phyloP scores from a whole-genome alignment of 495 filamentous ascomycete genomes.

The Glarea lozoyensis region DNA sequence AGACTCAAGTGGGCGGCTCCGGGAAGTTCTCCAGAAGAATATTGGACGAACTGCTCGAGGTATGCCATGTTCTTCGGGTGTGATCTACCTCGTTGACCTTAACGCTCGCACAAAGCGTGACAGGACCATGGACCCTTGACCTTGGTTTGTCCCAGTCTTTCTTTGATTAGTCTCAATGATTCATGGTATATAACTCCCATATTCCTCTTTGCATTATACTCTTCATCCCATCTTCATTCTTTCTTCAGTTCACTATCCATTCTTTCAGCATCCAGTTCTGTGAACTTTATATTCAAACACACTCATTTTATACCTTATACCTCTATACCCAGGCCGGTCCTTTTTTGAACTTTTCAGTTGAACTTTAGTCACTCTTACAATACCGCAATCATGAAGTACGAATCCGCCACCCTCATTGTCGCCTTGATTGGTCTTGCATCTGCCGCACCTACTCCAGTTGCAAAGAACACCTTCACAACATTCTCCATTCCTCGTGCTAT shows the following conservation, averaged over 20 bases:
- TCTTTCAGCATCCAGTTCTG: conserved; percentile 13
- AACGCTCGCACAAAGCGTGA: conserved; percentile 7
- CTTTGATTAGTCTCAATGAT: conserved; percentile 3
- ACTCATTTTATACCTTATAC: conserved; percentile 14
- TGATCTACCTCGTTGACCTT: conserved; percentile 15
- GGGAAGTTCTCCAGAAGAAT: no score
- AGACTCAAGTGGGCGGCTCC: neutral
- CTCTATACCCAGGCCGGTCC: conserved; percentile 26
- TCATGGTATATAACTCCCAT: conserved; percentile 14
- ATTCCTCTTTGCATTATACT: conserved; percentile 2
- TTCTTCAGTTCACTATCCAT: conserved; percentile 19
- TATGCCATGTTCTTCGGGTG: conserved; percentile 14
- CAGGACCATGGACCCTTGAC: conserved; percentile 11
- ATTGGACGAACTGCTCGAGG: conserved; percentile 9
- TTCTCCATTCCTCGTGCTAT: conserved; percentile 16
- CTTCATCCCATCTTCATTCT: conserved; percentile 15
- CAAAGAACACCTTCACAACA: conserved; percentile 13
- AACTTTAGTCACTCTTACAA: conserved; percentile 21
- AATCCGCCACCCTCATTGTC: conserved; percentile 25
- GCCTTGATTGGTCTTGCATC: conserved; percentile 29
- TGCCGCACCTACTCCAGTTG: conserved; percentile 16
- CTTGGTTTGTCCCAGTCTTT: conserved; percentile 11
- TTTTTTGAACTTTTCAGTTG: conserved; percentile 24
- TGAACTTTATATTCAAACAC: conserved; percentile 16
- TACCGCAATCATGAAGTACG: conserved; percentile 26